These are phyloP conservation scores for Lavandula angustifolia DNA, from an alignment of 257 asterid species.

Conservation along the genomic window DNA sequence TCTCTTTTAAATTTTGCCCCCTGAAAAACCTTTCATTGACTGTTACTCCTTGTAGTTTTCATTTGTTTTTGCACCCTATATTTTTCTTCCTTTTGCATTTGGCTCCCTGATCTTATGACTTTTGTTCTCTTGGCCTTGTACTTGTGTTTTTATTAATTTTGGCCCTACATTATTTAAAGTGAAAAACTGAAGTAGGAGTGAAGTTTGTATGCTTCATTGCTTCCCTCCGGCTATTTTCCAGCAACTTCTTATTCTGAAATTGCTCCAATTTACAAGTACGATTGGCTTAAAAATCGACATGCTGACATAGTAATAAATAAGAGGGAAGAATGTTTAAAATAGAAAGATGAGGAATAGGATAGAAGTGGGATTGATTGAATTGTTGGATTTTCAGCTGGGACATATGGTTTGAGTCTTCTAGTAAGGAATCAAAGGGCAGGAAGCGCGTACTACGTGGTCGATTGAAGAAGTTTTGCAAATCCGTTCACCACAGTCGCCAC, in stretches of 20 bases:
- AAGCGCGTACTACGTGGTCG: background rate
- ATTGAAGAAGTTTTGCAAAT: background rate
- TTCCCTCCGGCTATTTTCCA: background rate
- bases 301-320: background rate
- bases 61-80: background rate
- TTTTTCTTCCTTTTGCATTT: background rate
- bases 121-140: background rate
- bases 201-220: too few species aligned
- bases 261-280: background rate
- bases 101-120: background rate
- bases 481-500: background rate
- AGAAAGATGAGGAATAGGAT: background rate
- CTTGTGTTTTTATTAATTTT: too few species aligned
- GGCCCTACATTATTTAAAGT: background rate
- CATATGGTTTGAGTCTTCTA: constrained; percentile 15
- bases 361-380: constrained; percentile 5
- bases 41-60: background rate
- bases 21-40: too few species aligned
- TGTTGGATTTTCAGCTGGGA: constrained; percentile 25
- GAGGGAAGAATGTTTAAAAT: background rate
- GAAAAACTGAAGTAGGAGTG: too few species aligned
- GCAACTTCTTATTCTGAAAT: background rate
- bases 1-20: too few species aligned
- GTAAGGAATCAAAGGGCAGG: constrained; percentile 10
- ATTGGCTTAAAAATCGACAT: background rate